These are phyloP conservation scores for Mycena kentingensis DNA, from an alignment of 768 basidiomycete genomes.

Conservation along the genomic window DNA sequence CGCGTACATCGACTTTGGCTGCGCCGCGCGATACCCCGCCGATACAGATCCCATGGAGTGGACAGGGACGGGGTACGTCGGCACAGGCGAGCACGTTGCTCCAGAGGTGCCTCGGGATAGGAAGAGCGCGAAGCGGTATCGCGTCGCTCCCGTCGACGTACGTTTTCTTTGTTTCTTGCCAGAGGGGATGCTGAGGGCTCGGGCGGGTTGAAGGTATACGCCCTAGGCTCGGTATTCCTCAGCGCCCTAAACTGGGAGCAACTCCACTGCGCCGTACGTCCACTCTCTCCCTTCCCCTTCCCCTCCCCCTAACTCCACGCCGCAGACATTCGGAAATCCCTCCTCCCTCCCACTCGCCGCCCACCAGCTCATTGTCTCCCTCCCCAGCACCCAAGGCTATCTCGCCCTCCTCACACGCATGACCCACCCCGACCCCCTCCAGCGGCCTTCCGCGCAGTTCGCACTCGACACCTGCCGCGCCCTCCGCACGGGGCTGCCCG, in stretches of 20 bases:
- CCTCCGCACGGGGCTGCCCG: slow-evolving; percentile 2
- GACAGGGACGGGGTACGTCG: slow-evolving; percentile 19
- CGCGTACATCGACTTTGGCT: slow-evolving; percentile 18
- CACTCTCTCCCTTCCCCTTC: background rate
- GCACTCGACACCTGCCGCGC: slow-evolving; percentile 9
- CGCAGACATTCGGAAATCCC: slow-evolving; percentile 22
- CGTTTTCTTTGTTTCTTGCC: background rate
- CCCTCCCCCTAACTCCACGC: background rate
- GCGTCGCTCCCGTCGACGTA: slow-evolving; percentile 18
- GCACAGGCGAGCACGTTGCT: slow-evolving; percentile 17
- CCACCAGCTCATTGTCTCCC: slow-evolving; percentile 8
- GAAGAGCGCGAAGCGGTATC: slow-evolving; percentile 7
- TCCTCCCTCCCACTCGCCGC: slow-evolving; percentile 12
- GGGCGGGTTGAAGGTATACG: slow-evolving; percentile 8
- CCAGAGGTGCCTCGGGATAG: slow-evolving; percentile 18
- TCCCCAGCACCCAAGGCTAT: slow-evolving; percentile 4
- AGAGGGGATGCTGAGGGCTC: background rate
- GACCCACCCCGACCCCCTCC: slow-evolving; percentile 15
- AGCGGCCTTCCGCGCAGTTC: slow-evolving; percentile 4
- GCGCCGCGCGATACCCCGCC: slow-evolving; percentile 13
- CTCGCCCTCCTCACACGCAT: slow-evolving; percentile 11
- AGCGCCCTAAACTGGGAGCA: slow-evolving; percentile 20
- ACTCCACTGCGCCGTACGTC: slow-evolving; percentile 17
- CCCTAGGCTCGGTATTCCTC: slow-evolving; percentile 17
- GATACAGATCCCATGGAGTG: slow-evolving; percentile 8